Conservation (phyloP, 441 rosid species). For the Adansonia rubrostipa region DNA sequence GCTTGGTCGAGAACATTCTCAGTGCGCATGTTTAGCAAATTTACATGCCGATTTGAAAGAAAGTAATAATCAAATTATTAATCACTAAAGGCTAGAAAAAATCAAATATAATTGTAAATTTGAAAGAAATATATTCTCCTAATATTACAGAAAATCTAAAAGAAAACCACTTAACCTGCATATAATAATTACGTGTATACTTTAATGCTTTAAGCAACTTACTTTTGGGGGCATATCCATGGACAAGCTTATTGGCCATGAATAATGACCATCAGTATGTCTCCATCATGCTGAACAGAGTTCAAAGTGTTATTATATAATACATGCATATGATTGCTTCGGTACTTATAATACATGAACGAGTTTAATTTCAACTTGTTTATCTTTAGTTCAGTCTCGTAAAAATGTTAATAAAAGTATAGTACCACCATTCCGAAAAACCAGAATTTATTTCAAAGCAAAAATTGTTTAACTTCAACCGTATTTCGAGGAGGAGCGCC, state of each 20-base stretch:
- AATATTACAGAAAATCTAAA: not conserved
- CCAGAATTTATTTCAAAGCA: not conserved
- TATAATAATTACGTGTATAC: not conserved
- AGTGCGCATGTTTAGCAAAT: not conserved
- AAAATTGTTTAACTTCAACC: not conserved
- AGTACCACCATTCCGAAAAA: too few species aligned
- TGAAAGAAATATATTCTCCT: not conserved
- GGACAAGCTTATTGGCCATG: conserved; percentile 14
- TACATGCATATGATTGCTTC: not conserved
- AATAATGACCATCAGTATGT: conserved; percentile 28
- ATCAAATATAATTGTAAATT: not conserved
- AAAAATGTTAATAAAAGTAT: too few species aligned
- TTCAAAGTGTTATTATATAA: not conserved
- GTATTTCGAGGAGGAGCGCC: not conserved
- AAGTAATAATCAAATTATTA: not conserved
- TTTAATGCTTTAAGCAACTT: not conserved
- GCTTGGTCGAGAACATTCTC: not conserved
- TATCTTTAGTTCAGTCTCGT: not conserved
- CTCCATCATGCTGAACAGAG: conserved; percentile 38
- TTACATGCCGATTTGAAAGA: not conserved
- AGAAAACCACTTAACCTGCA: not conserved
- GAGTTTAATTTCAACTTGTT: not conserved
- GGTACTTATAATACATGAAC: not conserved
- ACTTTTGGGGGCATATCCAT: not conserved
- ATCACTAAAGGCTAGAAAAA: not conserved